Conservation (phyloP, 805 yeast genomes). For the Candida gorgasii region DNA sequence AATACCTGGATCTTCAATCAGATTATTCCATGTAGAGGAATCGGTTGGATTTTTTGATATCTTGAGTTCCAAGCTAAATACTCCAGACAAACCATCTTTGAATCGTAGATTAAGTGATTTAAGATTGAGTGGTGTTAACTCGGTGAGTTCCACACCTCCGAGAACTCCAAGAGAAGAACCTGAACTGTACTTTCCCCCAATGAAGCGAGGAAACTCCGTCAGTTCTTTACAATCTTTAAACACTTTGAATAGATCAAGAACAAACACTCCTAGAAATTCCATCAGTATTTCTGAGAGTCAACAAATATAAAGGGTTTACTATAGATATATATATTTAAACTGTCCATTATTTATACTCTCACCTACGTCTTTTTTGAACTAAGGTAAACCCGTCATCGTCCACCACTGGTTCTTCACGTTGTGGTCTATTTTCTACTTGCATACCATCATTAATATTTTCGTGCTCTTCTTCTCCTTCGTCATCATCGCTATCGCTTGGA, state of each 20-base stretch:
- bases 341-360: too few species aligned
- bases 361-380: constrained; percentile 68
- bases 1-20: constrained; percentile 37
- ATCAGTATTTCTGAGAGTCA: constrained; percentile 20
- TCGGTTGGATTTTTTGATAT: constrained; percentile 22
- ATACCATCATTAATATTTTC: constrained; percentile 23
- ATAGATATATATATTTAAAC: neutral
- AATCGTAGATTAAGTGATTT: constrained; percentile 50
- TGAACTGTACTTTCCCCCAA: constrained; percentile 19
- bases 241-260: constrained; percentile 37
- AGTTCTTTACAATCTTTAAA: constrained; percentile 42
- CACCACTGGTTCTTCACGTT: constrained; percentile 56
- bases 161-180: constrained; percentile 34
- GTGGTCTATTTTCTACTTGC: constrained; percentile 25
- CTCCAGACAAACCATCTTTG: constrained; percentile 43
- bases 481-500: constrained; percentile 56
- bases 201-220: constrained; percentile 29
- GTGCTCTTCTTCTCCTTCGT: constrained; percentile 39
- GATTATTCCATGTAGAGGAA: constrained; percentile 47
- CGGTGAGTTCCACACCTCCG: constrained; percentile 23
- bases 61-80: constrained; percentile 17
- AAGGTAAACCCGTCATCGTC: constrained; percentile 96
- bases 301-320: neutral
- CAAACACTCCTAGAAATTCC: constrained; percentile 37
- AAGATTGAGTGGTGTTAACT: constrained; percentile 30